Base-by-base conservation (phyloP, 163 green algal species). In the Scenedesmus sp. region DNA sequence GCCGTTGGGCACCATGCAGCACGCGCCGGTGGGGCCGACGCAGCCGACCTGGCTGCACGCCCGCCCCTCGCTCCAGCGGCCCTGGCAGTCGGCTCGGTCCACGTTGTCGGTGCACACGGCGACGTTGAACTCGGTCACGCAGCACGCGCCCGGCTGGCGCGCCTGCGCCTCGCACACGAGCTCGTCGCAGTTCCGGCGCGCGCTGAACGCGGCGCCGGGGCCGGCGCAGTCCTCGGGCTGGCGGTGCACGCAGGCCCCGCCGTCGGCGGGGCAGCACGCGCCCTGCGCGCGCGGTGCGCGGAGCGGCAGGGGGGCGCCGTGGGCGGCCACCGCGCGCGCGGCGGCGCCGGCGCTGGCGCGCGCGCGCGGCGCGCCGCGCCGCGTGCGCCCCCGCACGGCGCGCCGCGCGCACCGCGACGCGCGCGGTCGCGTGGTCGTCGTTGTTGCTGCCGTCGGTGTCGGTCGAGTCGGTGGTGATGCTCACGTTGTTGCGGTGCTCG, bases 401-500 rank as follows among this genome's bases (percentile, higher is more conserved):
- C 6, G 39, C 39, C 10, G 39, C 10, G 7, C 10, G 39, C 15
- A 75, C 66, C 31, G n/a, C 31, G 11, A 45, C 66, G 18, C 29
- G 1, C 1, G 62, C 7, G 33, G 15, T 63, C 18, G 60, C 66
- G 2, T 18, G 29, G 66, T 45, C 66, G 3, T 50, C 10, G 48
- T 75, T 62, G 66, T 63, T 75, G 50, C 63, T 39, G 36, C 29
- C 29, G 66, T 75, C 63, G 22, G 66, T 75, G 66, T 75, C 66
- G n/a, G 20, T 42, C 5, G 44, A 42, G 0, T 13, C 62, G 17
- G 66, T 50, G 18, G 36, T 63, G 4, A 75, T 48, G 24, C 28
- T 45, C 11, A 29, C 66, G 10, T 36, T 33, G 50, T 75, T 75
- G 33, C 18, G 29, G 48, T 53, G 62, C 26, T 18, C 6, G 22